These are phyloP conservation scores for Larix kaempferi DNA, from an alignment of 75 land plant genomes.

Conservation along the genomic window DNA sequence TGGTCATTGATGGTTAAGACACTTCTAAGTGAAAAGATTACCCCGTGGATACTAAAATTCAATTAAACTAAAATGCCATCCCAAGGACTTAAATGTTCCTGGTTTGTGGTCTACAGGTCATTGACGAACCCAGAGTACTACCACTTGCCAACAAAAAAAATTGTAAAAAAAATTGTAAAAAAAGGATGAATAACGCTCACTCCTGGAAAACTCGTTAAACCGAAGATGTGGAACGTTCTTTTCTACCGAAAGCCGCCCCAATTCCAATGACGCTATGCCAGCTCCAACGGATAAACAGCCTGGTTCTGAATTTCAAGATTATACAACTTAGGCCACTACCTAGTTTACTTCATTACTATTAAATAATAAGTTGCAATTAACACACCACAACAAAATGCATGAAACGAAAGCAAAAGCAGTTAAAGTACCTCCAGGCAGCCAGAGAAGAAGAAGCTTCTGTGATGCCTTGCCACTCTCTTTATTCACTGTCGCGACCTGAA, in stretches of 20 bases:
- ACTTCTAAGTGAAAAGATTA: too few species aligned
- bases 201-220: slow-evolving; percentile 63
- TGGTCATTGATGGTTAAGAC: too few species aligned
- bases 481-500: slow-evolving; percentile 20
- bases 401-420: not conserved
- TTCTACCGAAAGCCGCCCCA: slow-evolving; percentile 66
- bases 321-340: not conserved
- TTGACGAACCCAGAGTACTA: too few species aligned
- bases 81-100: too few species aligned
- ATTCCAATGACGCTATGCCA: slow-evolving; percentile 59
- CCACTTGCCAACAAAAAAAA: too few species aligned
- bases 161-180: too few species aligned
- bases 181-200: slow-evolving; percentile 41
- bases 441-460: slow-evolving; percentile 47
- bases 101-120: too few species aligned
- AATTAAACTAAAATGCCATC: too few species aligned
- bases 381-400: not conserved
- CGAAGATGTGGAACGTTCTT: slow-evolving; percentile 39
- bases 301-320: slow-evolving; percentile 45
- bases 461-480: slow-evolving; percentile 25
- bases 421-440: slow-evolving; percentile 62
- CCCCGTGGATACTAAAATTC: too few species aligned
- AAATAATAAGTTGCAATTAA: too few species aligned
- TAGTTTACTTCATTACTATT: not conserved
- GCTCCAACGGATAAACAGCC: slow-evolving; percentile 87